Base-by-base conservation (phyloP, 129 eudicot genomes). In the Heracleum sosnowskyi region DNA sequence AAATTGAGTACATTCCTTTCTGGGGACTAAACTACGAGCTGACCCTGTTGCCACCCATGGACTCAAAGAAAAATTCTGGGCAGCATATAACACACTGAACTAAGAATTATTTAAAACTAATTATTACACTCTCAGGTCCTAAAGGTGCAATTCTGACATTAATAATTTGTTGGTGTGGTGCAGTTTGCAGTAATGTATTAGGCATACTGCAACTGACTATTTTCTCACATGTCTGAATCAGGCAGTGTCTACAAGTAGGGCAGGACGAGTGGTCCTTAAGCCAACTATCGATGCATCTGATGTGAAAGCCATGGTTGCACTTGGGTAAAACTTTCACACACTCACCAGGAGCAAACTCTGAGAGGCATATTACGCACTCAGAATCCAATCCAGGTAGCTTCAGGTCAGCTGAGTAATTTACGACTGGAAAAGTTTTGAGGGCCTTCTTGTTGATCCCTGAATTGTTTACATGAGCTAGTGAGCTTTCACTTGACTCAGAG, bases 161-260 rank as follows among this genome's bases (percentile, higher is more conserved):
- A 0, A 83, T 72, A 31, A 76, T 62, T 34, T 81, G 79, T 47
- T 55, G 84, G 42, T 79, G 85, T 24, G 74, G 76, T 37, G 79
- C 41, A 24, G 73, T 75, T 35, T 79, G 77, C 31, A 51, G 15
- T 26, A 77, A 57, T 15, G 47, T 76, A 70, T 82, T 66, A 63
- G 70, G 70, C 49, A 57, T 76, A 35, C 75, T 71, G 57, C 84
- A 79, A 40, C 87, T 81, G 0, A 76, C 75, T 11, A 90, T 90
- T 79, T 90, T 92, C 74, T 90, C 86, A 49, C 93, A 90, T 3
- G 91, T 88, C 41, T 92, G 90, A 64, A 85, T 83, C 18, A 91
- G 84, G 55, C 91, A 89, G 78, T 93, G 86, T 36, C 98, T 84
- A 64, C 98, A 93, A 69, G 96, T 93, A 26, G 98, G 98, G 81